Conservation (phyloP, 2,329 filamentous ascomycete genomes). For the Didymella glomerata region DNA sequence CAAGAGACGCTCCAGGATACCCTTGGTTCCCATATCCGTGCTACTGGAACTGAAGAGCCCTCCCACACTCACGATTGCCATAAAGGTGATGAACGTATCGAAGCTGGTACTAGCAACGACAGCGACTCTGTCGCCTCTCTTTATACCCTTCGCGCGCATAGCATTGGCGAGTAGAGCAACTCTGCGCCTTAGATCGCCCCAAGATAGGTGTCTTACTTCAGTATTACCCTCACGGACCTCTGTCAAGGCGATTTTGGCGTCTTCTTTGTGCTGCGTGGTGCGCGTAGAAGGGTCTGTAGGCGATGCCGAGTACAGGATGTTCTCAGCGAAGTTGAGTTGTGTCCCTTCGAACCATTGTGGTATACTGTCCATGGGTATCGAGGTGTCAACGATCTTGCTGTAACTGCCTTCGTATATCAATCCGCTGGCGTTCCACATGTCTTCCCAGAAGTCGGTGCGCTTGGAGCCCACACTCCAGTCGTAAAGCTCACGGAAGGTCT, state of each 20-base stretch:
- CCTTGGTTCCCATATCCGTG: constrained; percentile 84
- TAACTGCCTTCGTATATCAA: constrained; percentile 45
- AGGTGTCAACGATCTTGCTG: constrained; percentile 69
- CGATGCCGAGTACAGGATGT: constrained; percentile 70
- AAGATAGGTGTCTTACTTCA: constrained; percentile 65
- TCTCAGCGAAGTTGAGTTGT: constrained; percentile 80
- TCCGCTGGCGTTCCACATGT: constrained; percentile 41
- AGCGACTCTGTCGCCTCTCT: constrained; percentile 76
- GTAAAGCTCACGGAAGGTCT: constrained; percentile 76
- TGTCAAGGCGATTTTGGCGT: constrained; percentile 73
- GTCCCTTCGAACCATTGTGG: constrained; percentile 82
- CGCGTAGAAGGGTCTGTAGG: constrained; percentile 56
- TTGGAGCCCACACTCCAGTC: constrained; percentile 69
- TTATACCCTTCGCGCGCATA: constrained; percentile 71
- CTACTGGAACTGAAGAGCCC: constrained; percentile 78
- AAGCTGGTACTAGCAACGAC: constrained; percentile 78
- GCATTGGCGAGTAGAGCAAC: constrained; percentile 70
- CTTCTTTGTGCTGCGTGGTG: constrained; percentile 71
- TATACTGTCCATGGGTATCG: constrained; percentile 72
- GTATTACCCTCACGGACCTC: constrained; percentile 74
- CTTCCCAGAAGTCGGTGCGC: constrained; percentile 57
- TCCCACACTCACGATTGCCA: constrained; percentile 75
- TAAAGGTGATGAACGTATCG: constrained; percentile 75
- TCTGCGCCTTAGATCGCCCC: constrained; percentile 69
- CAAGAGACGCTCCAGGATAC: constrained; percentile 75